Conservation (phyloP, 305 asterid species). For the Solanum hybrid region DNA sequence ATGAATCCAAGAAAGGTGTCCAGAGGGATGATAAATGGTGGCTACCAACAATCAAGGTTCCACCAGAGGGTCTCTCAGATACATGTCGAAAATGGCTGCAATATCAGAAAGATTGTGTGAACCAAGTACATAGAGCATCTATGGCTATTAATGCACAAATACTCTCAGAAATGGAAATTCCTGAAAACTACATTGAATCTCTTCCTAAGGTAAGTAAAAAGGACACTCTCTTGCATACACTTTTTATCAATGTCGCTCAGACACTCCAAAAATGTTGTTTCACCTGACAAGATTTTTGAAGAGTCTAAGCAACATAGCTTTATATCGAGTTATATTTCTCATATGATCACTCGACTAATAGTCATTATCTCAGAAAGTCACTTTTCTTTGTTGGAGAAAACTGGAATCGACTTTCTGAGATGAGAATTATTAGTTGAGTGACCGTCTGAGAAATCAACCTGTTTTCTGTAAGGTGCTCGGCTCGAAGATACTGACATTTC, state of each 20-base stretch:
- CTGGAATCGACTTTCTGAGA: neutral
- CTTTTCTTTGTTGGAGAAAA: too few species aligned
- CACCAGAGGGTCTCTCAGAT: constrained; percentile 63
- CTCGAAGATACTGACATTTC: neutral
- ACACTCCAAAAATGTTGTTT: neutral
- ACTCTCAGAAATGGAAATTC: constrained; percentile 82
- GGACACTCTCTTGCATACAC: neutral
- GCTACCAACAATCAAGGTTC: constrained; percentile 84
- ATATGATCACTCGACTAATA: neutral
- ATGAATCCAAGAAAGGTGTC: constrained; percentile 63
- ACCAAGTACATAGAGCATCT: constrained; percentile 78
- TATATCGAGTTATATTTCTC: neutral
- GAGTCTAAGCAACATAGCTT: neutral
- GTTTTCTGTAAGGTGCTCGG: rapidly evolving
- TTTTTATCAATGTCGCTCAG: neutral
- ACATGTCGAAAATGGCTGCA: constrained; percentile 21
- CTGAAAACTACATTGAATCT: constrained; percentile 77
- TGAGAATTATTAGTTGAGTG: neutral
- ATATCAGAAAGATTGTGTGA: constrained; percentile 35
- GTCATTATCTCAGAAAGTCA: neutral
- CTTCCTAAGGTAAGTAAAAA: constrained; percentile 59
- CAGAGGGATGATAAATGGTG: constrained; percentile 80
- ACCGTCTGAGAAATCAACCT: neutral
- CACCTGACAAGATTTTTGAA: neutral
- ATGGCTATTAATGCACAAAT: constrained; percentile 87